Percentiles rank a stretch among this genome's conserved stretches.
phyloP scores from a whole-genome alignment of 1,284 basidiomycete species.

The Anthracocystis setariae region DNA sequence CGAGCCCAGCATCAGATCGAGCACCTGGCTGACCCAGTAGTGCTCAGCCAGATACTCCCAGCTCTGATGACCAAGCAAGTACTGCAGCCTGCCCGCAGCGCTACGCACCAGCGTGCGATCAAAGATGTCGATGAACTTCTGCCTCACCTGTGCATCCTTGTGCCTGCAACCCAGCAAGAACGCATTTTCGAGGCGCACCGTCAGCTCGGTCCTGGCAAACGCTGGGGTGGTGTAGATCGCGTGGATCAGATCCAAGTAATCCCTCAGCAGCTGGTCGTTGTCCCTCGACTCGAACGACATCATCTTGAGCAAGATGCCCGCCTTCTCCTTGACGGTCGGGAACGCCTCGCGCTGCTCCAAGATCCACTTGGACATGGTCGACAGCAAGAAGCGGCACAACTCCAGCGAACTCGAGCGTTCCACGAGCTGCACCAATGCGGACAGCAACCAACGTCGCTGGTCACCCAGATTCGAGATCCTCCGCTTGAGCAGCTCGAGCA shows the following conservation, averaged over 20 bases:
- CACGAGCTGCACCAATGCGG: slow-evolving; percentile 79
- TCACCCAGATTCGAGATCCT: slow-evolving; percentile 72
- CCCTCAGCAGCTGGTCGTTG: slow-evolving; percentile 78
- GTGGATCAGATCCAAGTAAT: slow-evolving; percentile 89
- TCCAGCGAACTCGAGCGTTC: slow-evolving; percentile 88
- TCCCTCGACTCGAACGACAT: slow-evolving; percentile 80
- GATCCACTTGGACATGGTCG: slow-evolving; percentile 88
- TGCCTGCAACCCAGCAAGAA: slow-evolving; percentile 93
- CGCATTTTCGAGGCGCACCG: slow-evolving; percentile 88
- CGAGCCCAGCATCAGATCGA: slow-evolving; percentile 84
- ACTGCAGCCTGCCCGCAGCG: slow-evolving; percentile 83
- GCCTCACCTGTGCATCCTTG: slow-evolving; percentile 80
- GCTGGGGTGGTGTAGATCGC: slow-evolving; percentile 91
- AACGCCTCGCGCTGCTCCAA: slow-evolving; percentile 71
- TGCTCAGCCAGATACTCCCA: slow-evolving; percentile 94
- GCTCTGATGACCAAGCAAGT: slow-evolving; percentile 90
- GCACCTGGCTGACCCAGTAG: slow-evolving; percentile 93
- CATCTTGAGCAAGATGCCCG: slow-evolving; percentile 89
- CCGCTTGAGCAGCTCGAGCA: slow-evolving; percentile 71
- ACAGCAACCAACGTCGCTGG: slow-evolving; percentile 77
- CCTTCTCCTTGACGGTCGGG: slow-evolving; percentile 96
- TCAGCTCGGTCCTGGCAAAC: slow-evolving; percentile 90
- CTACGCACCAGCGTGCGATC: slow-evolving; percentile 88
- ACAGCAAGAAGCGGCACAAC: slow-evolving; percentile 86
- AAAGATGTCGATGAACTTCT: slow-evolving; percentile 88